Evolutionary conservation across 2,329 filamentous ascomycete species (phyloP), one percentile per base, ranked within the genome.

Genomic region (Colletotrichum sp.): DNA sequence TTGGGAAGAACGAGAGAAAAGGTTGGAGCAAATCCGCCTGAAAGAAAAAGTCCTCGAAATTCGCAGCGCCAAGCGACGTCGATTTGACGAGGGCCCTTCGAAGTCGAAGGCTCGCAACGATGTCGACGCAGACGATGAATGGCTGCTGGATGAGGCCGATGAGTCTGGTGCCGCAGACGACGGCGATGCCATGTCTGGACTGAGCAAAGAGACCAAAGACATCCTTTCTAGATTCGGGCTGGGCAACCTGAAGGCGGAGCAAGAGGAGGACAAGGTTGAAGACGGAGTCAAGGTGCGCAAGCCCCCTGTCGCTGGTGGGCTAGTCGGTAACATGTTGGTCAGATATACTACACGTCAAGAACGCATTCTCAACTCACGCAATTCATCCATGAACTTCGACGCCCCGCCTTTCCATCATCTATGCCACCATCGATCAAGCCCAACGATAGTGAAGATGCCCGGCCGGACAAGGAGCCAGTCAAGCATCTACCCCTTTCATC

Each of bases 341-440:
- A 92, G 88, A 94, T 98, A 67, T 98, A 95, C 84, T 98, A 96
- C 85, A 97, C 96, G 72, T 98, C 96, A 9, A 91, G 96, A 81
- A 98, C 96, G 2, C 96, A 98, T 83, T 98, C 96, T 4, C 96
- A 98, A 81, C 86, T 98, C 16, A 94, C 94, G 1, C 96, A 98
- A 82, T 98, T 98, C 83, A 93, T 96, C 21, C 90, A 92, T 57
- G 96, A 98, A 83, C 86, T 98, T 66, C 92, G 93, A 3, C 92
- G 95, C 32, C 94, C 98, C n/a, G 86, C 86, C 1, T 92, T 98
- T 75, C 95, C 96, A 6, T 89, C 95, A 0, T 95, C 94, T 4
- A 84, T 97, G 4, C 91, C 92, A 1, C 78, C 80, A 3, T 85
- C 85, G 0, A 13, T 76, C 21, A 67, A 88, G 28, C 77, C 81